Evolutionary conservation across 495 filamentous ascomycete genomes (phyloP).

Genomic region (Penicillium goetzii): DNA sequence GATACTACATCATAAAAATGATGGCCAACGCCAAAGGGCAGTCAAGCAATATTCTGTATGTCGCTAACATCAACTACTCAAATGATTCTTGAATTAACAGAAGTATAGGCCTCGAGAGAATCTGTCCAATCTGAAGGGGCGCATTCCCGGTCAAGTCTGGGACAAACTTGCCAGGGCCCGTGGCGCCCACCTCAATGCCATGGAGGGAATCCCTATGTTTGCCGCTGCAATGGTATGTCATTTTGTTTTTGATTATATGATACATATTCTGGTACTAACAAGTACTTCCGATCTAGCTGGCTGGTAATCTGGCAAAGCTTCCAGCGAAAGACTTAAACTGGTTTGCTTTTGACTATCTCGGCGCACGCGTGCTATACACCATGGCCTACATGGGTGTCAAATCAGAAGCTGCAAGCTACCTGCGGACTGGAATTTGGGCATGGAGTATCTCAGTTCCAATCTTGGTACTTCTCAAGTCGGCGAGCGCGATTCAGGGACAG

Average conservation of each 20-base stretch:
- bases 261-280: not conserved
- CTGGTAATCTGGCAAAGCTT: slow-evolving; percentile 33
- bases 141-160: slow-evolving; percentile 28
- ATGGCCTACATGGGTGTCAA: slow-evolving; percentile 31
- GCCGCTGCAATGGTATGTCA: slow-evolving; percentile 32
- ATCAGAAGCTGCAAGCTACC: slow-evolving; percentile 29
- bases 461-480: slow-evolving; percentile 27
- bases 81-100: not conserved
- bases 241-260: not conserved
- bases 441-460: slow-evolving; percentile 36
- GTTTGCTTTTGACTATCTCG: slow-evolving; percentile 30
- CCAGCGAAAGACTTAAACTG: slow-evolving; percentile 30
- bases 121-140: slow-evolving; percentile 31
- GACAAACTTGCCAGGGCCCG: slow-evolving; percentile 30
- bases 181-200: slow-evolving; percentile 35
- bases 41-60: slow-evolving; percentile 32
- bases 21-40: slow-evolving; percentile 34
- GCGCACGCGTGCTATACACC: slow-evolving; percentile 30
- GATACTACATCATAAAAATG: slow-evolving; percentile 37
- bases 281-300: slow-evolving; percentile 21
- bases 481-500: slow-evolving; percentile 18
- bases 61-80: not conserved
- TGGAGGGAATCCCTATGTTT: slow-evolving; percentile 36
- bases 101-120: slow-evolving; percentile 33
- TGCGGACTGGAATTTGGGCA: slow-evolving; percentile 34